Base-by-base conservation (phyloP, 345 rosid species). In the Citrus cavaleriei region DNA sequence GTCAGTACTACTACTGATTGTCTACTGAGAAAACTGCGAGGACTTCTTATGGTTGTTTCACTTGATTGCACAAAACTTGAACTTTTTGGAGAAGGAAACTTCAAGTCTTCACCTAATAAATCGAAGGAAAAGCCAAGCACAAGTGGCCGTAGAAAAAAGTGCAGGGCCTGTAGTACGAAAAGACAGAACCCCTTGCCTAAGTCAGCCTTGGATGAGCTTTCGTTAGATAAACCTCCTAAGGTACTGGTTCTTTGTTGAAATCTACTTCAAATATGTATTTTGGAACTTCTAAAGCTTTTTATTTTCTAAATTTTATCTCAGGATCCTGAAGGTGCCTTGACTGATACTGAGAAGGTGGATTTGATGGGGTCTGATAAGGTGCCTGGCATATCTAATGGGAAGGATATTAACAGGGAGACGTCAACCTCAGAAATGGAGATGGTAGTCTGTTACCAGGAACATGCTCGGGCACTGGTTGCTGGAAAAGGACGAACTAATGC, bases 1-100 rank as follows among this genome's bases (percentile, higher is more conserved):
- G 77, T 93, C 59, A 83, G 87, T 83, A 90, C 92, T 62, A 63
- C 92, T 59, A 60, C 84, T 78, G 99, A 95, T 88, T 85, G 93
- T 83, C 67, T 95, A 60, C 80, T 88, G 22, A 88, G 97, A 81
- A 95, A 90, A 85, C 35, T 93, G 70, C 84, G 99, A 77, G 99
- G 90, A 77, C 81, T 88, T 76, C 86, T 95, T 69, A 87, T 88
- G 92, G 80, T 83, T 78, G 83, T 91, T 83, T 92, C 90, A 72
- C 87, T 92, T 84, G 97, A 93, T 72, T 91, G 83, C 80, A 89
- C 90, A 82, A 93, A 84, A 85, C 77, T 86, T 84, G 99, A 95
- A 86, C 98, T 95, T 74, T 90, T 95, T 38, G 89, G 82, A 74
- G 96, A 92, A 25, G 89, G 81, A 75, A 88, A 80, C 76, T 77